Percentiles rank a stretch among this genome's conserved stretches.
Evolutionary conservation across 2,329 filamentous ascomycete species (phyloP).

Genomic region (Colletotrichum shisoi): DNA sequence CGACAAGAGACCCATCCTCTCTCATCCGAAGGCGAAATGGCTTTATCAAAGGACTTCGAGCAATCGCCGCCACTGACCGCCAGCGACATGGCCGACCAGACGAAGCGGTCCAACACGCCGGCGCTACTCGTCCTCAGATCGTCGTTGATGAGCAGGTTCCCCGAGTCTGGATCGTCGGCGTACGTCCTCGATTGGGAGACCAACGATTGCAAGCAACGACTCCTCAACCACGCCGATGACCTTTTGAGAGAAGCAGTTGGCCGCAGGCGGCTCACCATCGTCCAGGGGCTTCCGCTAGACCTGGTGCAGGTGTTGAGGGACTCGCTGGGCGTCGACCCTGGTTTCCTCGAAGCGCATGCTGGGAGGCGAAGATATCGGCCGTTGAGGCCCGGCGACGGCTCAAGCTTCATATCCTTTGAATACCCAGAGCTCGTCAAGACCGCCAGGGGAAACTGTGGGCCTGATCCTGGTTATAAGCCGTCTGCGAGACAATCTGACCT

Average conservation of each 20-base stretch:
- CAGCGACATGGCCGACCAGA: conserved; percentile 31
- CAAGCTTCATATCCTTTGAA: conserved; percentile 42
- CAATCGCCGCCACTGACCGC: conserved; percentile 32
- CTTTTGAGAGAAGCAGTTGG: conserved; percentile 32
- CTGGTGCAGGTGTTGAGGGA: conserved; percentile 41
- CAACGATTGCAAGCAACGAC: conserved; percentile 30
- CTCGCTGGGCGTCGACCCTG: conserved; percentile 43
- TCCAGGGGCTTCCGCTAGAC: conserved; percentile 35
- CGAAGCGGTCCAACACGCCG: conserved; percentile 34
- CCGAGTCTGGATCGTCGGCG: conserved; percentile 33
- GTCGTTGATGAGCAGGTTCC: conserved; percentile 31
- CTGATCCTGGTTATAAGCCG: conserved; percentile 14
- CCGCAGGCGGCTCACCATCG: conserved; percentile 35
- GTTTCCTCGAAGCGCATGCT: conserved; percentile 47
- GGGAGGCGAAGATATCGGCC: conserved; percentile 44
- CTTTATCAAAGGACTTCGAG: conserved; percentile 19
- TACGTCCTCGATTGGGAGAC: conserved; percentile 37
- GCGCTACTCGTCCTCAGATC: conserved; percentile 34
- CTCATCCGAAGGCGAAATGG: conserved; percentile 4
- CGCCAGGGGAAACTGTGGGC: conserved; percentile 1
- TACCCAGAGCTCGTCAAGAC: conserved; percentile 46
- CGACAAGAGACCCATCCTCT: neutral
- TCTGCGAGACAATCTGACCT: conserved; percentile 29
- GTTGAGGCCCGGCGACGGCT: conserved; percentile 15
- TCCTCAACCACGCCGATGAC: conserved; percentile 32